Evolutionary conservation across 1,139 yeast genomes (phyloP), one percentile per base, ranked within the genome.

Genomic region (Hanseniaspora uvarum): DNA sequence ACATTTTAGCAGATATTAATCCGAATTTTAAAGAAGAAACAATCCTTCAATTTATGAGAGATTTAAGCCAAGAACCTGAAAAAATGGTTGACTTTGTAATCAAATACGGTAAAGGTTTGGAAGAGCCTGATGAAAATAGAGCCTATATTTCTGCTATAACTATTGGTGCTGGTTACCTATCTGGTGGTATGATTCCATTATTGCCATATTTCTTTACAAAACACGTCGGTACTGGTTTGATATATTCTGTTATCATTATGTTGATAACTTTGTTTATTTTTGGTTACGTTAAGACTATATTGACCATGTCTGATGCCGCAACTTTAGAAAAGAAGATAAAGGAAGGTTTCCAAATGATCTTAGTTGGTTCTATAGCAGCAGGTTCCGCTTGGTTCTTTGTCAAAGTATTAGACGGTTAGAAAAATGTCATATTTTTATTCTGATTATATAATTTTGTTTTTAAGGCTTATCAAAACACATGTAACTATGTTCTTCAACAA

Each of bases 311-410:
- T 55, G 80, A 79, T 39, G 89, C 82, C 58, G 80, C 87, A 62
- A 76, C 86, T 16, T 68, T 68, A 10, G 63, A 66, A 57, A 80
- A 79, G 62, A 85, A 86, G 63, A 70, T 84, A 5, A 70, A 72
- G 48, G 95, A 88, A 67, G 97, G 97, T 52, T 55, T 84, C 43
- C 95, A 88, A 69, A 92, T 92, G 97, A 82, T 88, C 55, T 71
- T 84, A 21, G 89, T 87, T 52, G 98, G 98, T 44, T 94, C 96
- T 18, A 71, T 85, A 34, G 98, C 98, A 26, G 98, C 98, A 5
- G 95, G 95, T 7, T 86, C 95, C 26, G 97, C 98, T 21, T 92
- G 96, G 96, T 80, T 81, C 46, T 77, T 89, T 65, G 97, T 92
- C 46, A 83, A 81, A 65, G 31, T 50, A 14, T 16, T 53, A 16